phyloP scores from a whole-genome alignment of 768 basidiomycete species.

The Tylopilus felleus region DNA sequence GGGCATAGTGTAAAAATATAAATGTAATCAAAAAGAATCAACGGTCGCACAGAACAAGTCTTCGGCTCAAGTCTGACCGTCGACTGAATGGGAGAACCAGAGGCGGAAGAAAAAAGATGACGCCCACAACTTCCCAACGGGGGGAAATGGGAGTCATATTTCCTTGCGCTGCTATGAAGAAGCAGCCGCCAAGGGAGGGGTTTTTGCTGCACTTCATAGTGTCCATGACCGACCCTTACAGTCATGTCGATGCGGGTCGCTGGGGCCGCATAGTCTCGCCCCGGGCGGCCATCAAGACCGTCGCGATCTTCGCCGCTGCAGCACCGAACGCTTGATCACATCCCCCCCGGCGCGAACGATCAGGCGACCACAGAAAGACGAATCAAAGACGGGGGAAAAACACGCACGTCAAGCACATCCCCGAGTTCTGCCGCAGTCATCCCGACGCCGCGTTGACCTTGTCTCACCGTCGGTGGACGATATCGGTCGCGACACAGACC shows the following conservation, averaged over 20 bases:
- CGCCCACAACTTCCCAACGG: background rate
- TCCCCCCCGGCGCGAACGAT: conserved; percentile 4
- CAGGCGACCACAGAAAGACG: conserved; percentile 10
- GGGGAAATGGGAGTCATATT: conserved; percentile 1
- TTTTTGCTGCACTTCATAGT: background rate
- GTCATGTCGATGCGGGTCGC: conserved; percentile 15
- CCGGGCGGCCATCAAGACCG: conserved; percentile 1
- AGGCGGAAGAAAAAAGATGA: background rate
- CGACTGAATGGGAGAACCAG: conserved; percentile 9
- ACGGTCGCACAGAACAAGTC: background rate
- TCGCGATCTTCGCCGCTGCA: conserved; percentile 15
- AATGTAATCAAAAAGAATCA: background rate
- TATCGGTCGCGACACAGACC: conserved; percentile 24
- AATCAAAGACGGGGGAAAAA: background rate
- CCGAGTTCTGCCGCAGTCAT: conserved; percentile 32
- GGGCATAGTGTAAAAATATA: background rate
- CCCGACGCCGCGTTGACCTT: conserved; percentile 12
- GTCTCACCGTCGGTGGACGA: conserved; percentile 1
- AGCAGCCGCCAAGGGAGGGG: conserved; percentile 1
- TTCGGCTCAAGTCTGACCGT: background rate
- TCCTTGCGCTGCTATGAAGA: conserved; percentile 3
- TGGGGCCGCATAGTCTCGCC: conserved; percentile 2
- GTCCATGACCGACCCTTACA: background rate
- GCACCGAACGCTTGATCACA: conserved; percentile 6
- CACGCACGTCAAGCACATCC: conserved; percentile 33